Percentiles rank a stretch among this genome's conserved stretches.
Conservation (phyloP, 306 rosid genomes). For the Arachis hypogaea region DNA sequence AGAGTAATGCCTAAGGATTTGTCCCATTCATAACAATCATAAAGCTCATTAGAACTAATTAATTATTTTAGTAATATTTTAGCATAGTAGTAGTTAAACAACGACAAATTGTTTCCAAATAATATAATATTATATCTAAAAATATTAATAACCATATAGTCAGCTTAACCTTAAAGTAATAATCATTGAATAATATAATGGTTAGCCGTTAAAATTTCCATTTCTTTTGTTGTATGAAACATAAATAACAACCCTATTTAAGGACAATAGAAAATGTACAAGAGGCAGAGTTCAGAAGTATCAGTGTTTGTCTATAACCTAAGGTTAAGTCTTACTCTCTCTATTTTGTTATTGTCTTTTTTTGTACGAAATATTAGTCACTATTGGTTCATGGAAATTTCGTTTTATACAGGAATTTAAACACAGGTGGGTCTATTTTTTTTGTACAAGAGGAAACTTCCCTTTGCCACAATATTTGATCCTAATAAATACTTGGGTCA, state of each 20-base stretch:
- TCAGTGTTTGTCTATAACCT: conserved; percentile 14
- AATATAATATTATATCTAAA: not conserved
- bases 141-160: not conserved
- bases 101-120: conserved; percentile 30
- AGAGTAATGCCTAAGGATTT: not conserved
- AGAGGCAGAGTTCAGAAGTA: conserved; percentile 8
- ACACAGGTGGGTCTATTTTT: conserved; percentile 2
- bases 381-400: conserved; percentile 54
- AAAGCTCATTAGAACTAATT: not conserved
- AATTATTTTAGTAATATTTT: not conserved
- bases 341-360: conserved; percentile 23
- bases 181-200: conserved; percentile 19
- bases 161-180: conserved; percentile 41
- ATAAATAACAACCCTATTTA: not conserved
- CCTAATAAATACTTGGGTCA: conserved; percentile 47
- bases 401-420: conserved; percentile 33
- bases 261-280: conserved; percentile 3
- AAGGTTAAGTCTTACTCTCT: conserved; percentile 39
- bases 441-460: conserved; percentile 64
- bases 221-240: not conserved
- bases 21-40: not conserved
- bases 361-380: conserved; percentile 10
- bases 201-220: not conserved
- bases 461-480: conserved; percentile 43
- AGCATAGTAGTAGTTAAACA: conserved; percentile 30